These are phyloP conservation scores for Diaporthe helianthi DNA, from an alignment of 2,329 filamentous ascomycete species.

Conservation along the genomic window DNA sequence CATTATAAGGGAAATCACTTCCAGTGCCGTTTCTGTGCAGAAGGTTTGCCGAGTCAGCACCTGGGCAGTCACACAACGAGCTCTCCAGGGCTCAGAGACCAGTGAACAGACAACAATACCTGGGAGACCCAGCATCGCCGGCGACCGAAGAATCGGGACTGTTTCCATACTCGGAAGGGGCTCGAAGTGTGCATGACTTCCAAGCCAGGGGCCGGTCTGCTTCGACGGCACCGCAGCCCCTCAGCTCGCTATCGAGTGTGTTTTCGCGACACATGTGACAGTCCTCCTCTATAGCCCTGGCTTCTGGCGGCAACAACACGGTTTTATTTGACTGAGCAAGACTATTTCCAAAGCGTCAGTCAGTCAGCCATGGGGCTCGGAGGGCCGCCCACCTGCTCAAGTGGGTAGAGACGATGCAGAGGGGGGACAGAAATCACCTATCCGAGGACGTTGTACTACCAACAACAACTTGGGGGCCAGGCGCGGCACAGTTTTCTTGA, in stretches of 20 bases:
- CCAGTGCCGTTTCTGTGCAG: not conserved
- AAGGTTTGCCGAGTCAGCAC: not conserved
- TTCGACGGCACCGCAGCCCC: not conserved
- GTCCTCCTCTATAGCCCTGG: too few species aligned
- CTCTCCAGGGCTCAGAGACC: too few species aligned
- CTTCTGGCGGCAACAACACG: too few species aligned
- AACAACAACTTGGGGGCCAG: not conserved
- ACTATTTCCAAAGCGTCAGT: not conserved
- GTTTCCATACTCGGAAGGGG: not conserved
- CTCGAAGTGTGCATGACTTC: not conserved
- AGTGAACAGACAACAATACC: not conserved
- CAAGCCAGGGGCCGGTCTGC: not conserved
- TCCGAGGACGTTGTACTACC: not conserved
- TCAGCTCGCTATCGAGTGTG: not conserved
- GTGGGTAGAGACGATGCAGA: not conserved
- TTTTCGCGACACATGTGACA: not conserved
- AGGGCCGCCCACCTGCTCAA: not conserved
- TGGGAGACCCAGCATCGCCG: not conserved
- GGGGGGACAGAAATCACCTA: not conserved
- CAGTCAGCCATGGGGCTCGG: slow-evolving; percentile 6
- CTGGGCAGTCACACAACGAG: not conserved
- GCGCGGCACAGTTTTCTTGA: not conserved
- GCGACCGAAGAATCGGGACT: not conserved
- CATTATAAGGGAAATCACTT: too few species aligned
- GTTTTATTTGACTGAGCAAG: not conserved